Evolutionary conservation across 352 stramenopile species (phyloP).

Genomic region (Peronospora destructor): DNA sequence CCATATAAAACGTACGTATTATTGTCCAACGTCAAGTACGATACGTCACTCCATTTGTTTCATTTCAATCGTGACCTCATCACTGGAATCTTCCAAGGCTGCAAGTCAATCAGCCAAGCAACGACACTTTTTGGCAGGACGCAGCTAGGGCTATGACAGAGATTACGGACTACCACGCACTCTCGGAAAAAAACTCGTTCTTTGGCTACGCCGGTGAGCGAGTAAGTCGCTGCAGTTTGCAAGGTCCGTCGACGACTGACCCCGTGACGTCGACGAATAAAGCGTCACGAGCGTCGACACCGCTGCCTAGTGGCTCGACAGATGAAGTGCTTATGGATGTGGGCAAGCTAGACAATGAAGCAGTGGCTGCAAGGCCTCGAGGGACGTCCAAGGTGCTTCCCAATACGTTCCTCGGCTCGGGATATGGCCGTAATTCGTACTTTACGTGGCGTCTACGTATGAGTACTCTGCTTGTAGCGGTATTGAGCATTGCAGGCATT

Average conservation of each 20-base stretch:
- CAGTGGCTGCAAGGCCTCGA: slow-evolving; percentile 13
- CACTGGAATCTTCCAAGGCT: too few relatives aligned
- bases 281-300: slow-evolving; percentile 12
- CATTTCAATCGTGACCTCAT: too few relatives aligned
- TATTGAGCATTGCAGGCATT: slow-evolving; percentile 40
- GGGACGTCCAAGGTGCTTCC: slow-evolving; percentile 38
- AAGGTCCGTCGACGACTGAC: slow-evolving; percentile 6
- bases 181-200: slow-evolving; percentile 21
- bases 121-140: too few relatives aligned
- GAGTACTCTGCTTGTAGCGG: slow-evolving; percentile 37
- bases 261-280: slow-evolving; percentile 15
- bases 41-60: too few relatives aligned
- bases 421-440: slow-evolving; percentile 72
- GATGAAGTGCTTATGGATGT: slow-evolving; percentile 22
- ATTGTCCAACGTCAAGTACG: too few relatives aligned
- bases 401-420: slow-evolving; percentile 34
- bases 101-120: too few relatives aligned
- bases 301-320: slow-evolving; percentile 18
- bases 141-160: too few relatives aligned
- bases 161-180: slow-evolving; percentile 27
- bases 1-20: too few relatives aligned
- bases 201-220: slow-evolving; percentile 24
- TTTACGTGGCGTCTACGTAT: slow-evolving; percentile 60
- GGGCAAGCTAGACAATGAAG: slow-evolving; percentile 13
- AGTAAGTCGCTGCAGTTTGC: slow-evolving; percentile 18